Evolutionary conservation across 345 rosid genomes (phyloP).

Genomic region (Leavenworthia alabamica): DNA sequence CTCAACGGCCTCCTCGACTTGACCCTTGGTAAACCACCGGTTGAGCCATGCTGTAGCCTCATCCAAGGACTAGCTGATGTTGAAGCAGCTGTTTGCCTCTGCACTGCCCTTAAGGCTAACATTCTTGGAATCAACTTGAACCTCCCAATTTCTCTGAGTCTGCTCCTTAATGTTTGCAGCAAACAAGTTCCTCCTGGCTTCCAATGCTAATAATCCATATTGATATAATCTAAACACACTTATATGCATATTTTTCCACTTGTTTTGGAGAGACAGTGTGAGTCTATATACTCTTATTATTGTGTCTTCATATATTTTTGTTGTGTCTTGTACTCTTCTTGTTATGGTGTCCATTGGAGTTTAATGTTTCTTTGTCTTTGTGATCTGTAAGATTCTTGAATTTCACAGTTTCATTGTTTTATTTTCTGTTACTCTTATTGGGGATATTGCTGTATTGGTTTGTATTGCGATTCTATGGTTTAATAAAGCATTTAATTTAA

Average conservation of each 20-base stretch:
- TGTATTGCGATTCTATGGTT: slow-evolving; percentile 24
- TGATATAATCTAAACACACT: slow-evolving; percentile 10
- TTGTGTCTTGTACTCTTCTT: background rate
- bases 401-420: slow-evolving; percentile 19
- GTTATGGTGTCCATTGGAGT: slow-evolving; percentile 10
- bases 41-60: slow-evolving; percentile 44
- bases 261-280: slow-evolving; percentile 21
- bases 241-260: slow-evolving; percentile 26
- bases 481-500: slow-evolving; percentile 18
- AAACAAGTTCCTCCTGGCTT: slow-evolving; percentile 39
- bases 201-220: slow-evolving; percentile 30
- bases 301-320: slow-evolving; percentile 4
- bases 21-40: slow-evolving; percentile 44
- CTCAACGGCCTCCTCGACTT: slow-evolving; percentile 45
- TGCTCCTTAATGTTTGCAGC: slow-evolving; percentile 46
- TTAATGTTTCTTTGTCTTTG: background rate
- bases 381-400: slow-evolving; percentile 12
- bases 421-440: slow-evolving; percentile 10
- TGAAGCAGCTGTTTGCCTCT: slow-evolving; percentile 53
- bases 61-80: slow-evolving; percentile 43
- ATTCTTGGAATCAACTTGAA: slow-evolving; percentile 48
- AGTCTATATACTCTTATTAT: slow-evolving; percentile 9
- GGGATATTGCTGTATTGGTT: slow-evolving; percentile 23
- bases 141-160: slow-evolving; percentile 42
- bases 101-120: slow-evolving; percentile 49